A percentile compares a stretch with the other conserved stretches of the same genome.
Conservation (phyloP, 2,329 filamentous ascomycete genomes). For the Fusarium miscanthi region DNA sequence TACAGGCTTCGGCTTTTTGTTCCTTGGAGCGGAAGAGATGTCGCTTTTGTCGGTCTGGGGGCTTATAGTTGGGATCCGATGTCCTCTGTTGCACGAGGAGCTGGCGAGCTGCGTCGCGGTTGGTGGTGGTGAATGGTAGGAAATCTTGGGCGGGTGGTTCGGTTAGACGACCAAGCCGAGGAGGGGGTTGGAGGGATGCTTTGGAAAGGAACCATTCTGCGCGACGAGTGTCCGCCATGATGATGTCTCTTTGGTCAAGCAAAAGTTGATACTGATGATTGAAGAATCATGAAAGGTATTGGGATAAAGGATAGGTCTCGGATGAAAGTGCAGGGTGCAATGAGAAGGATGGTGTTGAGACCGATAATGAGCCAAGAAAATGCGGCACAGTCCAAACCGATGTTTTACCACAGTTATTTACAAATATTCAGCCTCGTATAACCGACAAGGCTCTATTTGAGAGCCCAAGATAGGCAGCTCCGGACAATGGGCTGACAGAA, state of each 20-base stretch:
- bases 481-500: background rate
- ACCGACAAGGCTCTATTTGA: background rate
- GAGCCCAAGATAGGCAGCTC: background rate
- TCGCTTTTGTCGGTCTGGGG: slow-evolving; percentile 6
- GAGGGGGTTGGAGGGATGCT: slow-evolving; percentile 14
- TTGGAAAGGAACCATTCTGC: slow-evolving; percentile 19
- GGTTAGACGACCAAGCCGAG: background rate
- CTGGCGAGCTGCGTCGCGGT: background rate
- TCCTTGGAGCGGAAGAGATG: slow-evolving; percentile 12
- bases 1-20: background rate
- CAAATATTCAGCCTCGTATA: background rate
- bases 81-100: slow-evolving; percentile 12
- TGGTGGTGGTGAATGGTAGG: background rate
- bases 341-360: background rate
- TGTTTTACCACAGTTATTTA: background rate
- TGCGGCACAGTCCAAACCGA: background rate
- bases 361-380: background rate
- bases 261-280: fast-evolving
- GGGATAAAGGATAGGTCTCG: background rate
- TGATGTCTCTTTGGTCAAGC: background rate
- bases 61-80: background rate
- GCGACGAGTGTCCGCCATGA: slow-evolving; percentile 1
- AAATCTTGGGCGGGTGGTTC: slow-evolving; percentile 19
- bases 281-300: background rate
- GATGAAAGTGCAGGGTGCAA: background rate